phyloP scores from a whole-genome alignment of 352 stramenopile species.

The Globisporangium nagaii region DNA sequence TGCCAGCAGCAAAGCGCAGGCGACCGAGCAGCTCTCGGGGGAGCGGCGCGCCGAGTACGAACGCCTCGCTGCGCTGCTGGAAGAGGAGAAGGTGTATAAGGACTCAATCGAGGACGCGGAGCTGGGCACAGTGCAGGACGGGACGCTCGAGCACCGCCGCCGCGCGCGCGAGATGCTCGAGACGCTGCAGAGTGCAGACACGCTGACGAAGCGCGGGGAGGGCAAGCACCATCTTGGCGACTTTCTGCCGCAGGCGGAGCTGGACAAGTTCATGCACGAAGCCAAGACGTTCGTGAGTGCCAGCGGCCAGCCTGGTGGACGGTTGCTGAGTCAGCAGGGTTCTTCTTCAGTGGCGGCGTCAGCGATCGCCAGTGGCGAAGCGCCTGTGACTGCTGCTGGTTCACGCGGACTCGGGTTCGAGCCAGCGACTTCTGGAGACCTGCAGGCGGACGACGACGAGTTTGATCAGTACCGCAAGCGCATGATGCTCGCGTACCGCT shows the following conservation, averaged over 20 bases:
- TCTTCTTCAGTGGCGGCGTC: neutral
- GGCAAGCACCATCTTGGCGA: constrained; percentile 20
- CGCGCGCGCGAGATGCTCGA: constrained; percentile 18
- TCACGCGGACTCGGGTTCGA: constrained; percentile 5
- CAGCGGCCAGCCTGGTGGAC: neutral
- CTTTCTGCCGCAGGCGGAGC: constrained; percentile 14
- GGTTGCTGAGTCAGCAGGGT: neutral
- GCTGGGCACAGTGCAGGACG: constrained; percentile 12
- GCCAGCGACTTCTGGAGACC: neutral
- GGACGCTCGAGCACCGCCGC: constrained; percentile 16
- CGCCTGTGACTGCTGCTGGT: neutral
- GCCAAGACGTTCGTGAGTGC: neutral
- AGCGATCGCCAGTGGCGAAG: neutral
- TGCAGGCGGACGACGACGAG: constrained; percentile 15
- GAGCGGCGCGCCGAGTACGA: constrained; percentile 12
- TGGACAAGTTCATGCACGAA: constrained; percentile 11
- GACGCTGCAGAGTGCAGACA: constrained; percentile 14
- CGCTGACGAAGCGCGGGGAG: constrained; percentile 5
- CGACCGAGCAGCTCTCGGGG: constrained; percentile 5
- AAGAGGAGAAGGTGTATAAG: constrained; percentile 9
- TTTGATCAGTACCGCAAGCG: constrained; percentile 22
- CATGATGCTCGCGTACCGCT: constrained; percentile 21
- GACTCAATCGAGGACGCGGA: constrained; percentile 18
- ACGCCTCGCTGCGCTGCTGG: constrained; percentile 4
- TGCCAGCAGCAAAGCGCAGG: neutral